Conservation (phyloP, 176 grass and related monocot species). For the Urochloa ruziziensis region DNA sequence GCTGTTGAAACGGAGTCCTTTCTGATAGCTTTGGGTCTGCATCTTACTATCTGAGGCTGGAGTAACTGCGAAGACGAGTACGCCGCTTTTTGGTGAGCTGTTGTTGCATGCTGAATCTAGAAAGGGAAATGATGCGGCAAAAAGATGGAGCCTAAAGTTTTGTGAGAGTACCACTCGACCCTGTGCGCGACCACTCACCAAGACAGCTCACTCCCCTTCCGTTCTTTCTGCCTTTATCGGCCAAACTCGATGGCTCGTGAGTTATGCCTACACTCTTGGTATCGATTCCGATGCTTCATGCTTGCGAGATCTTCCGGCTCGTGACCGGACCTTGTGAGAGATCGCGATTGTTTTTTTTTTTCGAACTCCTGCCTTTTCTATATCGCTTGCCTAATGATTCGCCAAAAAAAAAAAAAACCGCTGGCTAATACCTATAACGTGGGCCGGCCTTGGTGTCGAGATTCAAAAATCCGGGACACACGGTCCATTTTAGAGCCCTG, state of each 20-base stretch:
- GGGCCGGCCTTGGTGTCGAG: conserved; percentile 25
- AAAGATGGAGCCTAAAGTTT: conserved; percentile 17
- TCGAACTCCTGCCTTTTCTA: too few relatives aligned
- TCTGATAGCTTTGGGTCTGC: background rate
- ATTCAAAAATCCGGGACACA: conserved; percentile 26
- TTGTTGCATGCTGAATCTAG: conserved; percentile 24
- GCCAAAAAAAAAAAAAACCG: too few relatives aligned
- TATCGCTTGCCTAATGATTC: too few relatives aligned
- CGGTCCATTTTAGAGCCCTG: too few relatives aligned
- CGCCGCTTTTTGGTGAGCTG: background rate
- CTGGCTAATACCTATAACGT: background rate
- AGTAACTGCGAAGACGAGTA: background rate
- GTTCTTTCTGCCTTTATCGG: conserved; percentile 22
- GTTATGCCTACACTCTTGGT: conserved; percentile 31
- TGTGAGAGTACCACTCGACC: background rate
- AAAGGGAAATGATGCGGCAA: conserved; percentile 14
- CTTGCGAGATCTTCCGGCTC: background rate
- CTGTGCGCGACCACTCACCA: conserved; percentile 21
- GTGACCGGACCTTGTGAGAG: conserved; percentile 1
- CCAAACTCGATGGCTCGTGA: conserved; percentile 1
- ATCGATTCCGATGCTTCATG: conserved; percentile 32
- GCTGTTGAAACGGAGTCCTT: background rate
- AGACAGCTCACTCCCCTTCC: conserved; percentile 3
- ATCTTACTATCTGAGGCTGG: background rate
- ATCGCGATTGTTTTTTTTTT: background rate